Evolutionary conservation across 768 basidiomycete species (phyloP), one percentile per base, ranked within the genome.

Genomic region (Rhodosporidiobolus odoratus): DNA sequence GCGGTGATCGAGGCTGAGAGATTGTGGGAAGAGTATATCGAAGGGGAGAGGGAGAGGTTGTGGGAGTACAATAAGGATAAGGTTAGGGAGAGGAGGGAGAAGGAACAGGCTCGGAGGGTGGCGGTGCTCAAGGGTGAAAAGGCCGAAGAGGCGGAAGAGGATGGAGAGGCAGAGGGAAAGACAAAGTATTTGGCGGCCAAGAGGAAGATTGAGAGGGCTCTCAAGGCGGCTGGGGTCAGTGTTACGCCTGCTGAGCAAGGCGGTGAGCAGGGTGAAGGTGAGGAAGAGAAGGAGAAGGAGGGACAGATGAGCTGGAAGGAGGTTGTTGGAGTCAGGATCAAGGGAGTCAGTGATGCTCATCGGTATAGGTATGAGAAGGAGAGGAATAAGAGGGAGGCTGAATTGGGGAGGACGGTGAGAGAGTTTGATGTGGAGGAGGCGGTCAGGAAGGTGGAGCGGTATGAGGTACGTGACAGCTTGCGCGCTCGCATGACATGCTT

Each of bases 301-400:
- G 57, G 41, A 27, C 30, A 32, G 35, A 19, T 37, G 40, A 57
- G 50, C 37, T 65, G 69, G 69, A 65, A 60, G 47, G 62, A 70
- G 47, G 56, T 71, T 3, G 53, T 61, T 32, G 66, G 54, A 15
- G 64, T 58, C 41, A 40, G 56, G 40, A 70, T 74, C 50, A 61
- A 68, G 56, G 69, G 69, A 34, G 69, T 74, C 23, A 53, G n/a
- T 35, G 69, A 67, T 34, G 57, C 30, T n/a, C 64, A 74, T 58
- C 43, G 66, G 30, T 53, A 65, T 43, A 70, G 38, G 63, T 74
- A 74, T 62, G 47, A 69, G 25, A 58, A 65, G n/a, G 69, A 58
- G 58, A 52, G 74, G 47, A 71, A 68, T 61, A 59, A 60, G 63
- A 61, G 60, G 23, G 76, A 75, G 53, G 53, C 62, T 40, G 71